Percentiles rank a stretch among this genome's conserved stretches.
phyloP scores from a whole-genome alignment of 805 yeast species.

The Wickerhamomyces chaumierensis region DNA sequence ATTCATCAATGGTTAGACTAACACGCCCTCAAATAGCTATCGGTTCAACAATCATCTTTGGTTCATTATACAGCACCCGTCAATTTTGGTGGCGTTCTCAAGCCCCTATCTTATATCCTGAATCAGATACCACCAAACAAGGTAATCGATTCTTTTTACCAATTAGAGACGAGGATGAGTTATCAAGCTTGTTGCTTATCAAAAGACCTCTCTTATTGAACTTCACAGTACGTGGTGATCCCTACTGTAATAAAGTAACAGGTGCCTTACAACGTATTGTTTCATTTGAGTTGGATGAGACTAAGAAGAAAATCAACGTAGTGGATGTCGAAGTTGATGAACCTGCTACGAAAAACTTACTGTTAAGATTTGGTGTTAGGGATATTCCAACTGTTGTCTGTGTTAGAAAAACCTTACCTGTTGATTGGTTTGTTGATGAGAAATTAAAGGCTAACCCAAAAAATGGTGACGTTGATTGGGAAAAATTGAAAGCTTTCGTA shows the following conservation, averaged over 20 bases:
- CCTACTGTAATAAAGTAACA: conserved; percentile 49
- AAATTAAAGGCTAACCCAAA: conserved; percentile 15
- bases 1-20: conserved; percentile 7
- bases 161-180: conserved; percentile 45
- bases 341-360: conserved; percentile 46
- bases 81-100: conserved; percentile 23
- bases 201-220: conserved; percentile 57
- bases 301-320: conserved; percentile 41
- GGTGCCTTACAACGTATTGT: conserved; percentile 46
- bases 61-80: conserved; percentile 13
- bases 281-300: conserved; percentile 23
- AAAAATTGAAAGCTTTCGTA: conserved; percentile 30
- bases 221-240: conserved; percentile 60
- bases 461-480: conserved; percentile 31
- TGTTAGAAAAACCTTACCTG: conserved; percentile 52
- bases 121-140: conserved; percentile 17
- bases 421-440: conserved; percentile 24
- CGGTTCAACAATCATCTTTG: conserved; percentile 15
- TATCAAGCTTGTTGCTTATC: conserved; percentile 39
- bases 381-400: conserved; percentile 59
- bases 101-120: conserved; percentile 26
- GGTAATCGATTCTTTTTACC: conserved; percentile 38
- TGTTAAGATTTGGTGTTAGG: conserved; percentile 42
- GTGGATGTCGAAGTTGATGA: conserved; percentile 68
- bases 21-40: conserved; percentile 14